Conservation (phyloP, 345 rosid species). For the Eucalyptus curtisii region DNA sequence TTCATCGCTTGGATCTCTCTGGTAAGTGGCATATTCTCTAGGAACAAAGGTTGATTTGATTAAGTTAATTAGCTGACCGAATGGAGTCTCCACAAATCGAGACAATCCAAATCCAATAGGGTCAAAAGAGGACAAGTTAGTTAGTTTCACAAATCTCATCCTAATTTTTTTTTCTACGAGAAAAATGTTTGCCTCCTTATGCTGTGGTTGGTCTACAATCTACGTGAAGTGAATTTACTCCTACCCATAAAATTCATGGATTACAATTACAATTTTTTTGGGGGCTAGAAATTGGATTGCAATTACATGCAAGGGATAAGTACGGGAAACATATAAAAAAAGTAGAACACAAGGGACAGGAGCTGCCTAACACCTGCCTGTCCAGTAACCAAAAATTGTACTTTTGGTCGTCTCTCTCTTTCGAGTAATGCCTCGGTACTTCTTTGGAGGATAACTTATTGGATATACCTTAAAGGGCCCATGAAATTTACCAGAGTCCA, state of each 20-base stretch:
- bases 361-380: background rate
- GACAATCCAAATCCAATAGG: background rate
- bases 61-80: background rate
- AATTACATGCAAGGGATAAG: background rate
- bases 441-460: background rate
- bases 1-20: background rate
- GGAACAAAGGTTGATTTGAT: background rate
- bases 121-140: background rate
- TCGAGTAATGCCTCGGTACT: background rate
- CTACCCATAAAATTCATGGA: background rate
- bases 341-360: background rate
- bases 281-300: too few relatives aligned
- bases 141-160: background rate
- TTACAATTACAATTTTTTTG: background rate
- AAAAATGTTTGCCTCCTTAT: background rate
- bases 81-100: background rate
- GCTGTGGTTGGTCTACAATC: background rate
- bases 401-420: background rate
- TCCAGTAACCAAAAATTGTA: background rate
- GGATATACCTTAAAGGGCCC: background rate
- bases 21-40: background rate
- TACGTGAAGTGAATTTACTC: background rate
- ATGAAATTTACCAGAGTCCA: background rate
- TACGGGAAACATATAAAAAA: background rate
- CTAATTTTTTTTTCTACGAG: fast-evolving